phyloP scores from a whole-genome alignment of 257 asterid genomes.

The Solanum okadae region DNA sequence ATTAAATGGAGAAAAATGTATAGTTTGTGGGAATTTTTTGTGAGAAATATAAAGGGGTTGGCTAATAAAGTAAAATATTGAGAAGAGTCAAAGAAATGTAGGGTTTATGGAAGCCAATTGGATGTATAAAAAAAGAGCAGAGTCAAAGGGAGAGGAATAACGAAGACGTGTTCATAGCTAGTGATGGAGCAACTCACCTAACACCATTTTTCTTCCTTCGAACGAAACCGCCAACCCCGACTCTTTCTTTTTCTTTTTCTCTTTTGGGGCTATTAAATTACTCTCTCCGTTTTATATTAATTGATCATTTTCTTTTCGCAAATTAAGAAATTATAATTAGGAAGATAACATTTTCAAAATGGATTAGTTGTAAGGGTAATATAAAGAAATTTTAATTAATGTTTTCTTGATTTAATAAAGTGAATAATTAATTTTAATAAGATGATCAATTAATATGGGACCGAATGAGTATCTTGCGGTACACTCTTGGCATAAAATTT shows the following conservation, averaged over 20 bases:
- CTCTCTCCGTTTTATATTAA: no score
- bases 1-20: no score
- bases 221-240: background rate
- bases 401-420: no score
- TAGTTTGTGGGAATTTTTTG: no score
- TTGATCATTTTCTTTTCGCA: accelerated
- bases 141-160: background rate
- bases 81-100: background rate
- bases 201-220: background rate
- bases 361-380: accelerated
- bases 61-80: background rate
- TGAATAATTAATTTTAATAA: no score
- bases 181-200: background rate
- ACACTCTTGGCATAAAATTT: background rate
- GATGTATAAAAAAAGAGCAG: background rate
- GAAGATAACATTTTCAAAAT: no score
- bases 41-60: background rate
- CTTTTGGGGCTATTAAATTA: background rate
- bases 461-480: accelerated
- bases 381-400: no score
- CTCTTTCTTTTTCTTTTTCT: background rate
- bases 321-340: no score
- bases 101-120: background rate
- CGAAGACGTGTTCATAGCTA: background rate
- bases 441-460: no score